Evolutionary conservation across 257 asterid genomes (phyloP), one percentile per base, ranked within the genome.

Genomic region (Ballota nigra): DNA sequence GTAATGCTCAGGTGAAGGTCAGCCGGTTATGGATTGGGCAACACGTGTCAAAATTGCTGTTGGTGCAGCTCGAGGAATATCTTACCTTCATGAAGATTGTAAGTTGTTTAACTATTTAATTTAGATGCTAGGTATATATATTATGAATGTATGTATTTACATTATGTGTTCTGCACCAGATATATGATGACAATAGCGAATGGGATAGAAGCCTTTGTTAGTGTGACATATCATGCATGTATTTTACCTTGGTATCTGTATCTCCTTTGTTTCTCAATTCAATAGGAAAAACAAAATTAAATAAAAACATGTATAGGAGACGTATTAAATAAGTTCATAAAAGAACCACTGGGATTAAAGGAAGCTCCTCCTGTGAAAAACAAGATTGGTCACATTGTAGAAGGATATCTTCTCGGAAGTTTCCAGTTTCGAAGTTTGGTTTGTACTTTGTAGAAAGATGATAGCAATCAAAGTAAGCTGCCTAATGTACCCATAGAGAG

Each of bases 51-150:
- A 75, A 83, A 83, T 95, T 73, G 97, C 98, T 43, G 65, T 88
- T 45, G 99, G 98, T 80, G 97, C 95, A 59, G 99, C 99, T 87
- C 97, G 98, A 13, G 99, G 98, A 77, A 82, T 95, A 70, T 95
- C 97, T 73, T 95, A 95, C 85, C 97, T 95, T 72, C 99, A 95
- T 68, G 99, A 95, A 86, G 99, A 95, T 80, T 95, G 99, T 95
- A 88, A 85, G 86, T 60, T 70, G 51, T 68, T 67, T n/a, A 51
- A 31, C 62, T 20, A 4, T 61, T 55, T 36, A 18, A 12, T 68
- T 18, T 45, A 11, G 45, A 55, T 68, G 71, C 34, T 67, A 16
- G 2, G n/a, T 20, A 41, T 61, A 75, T 60, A 11, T 29, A 12
- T 18, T 36, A 4, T 11, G 40, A 67, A 51, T 57, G 16, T 55